phyloP scores from a whole-genome alignment of 2,329 filamentous ascomycete species.

The Amesomyces nigricolor region DNA sequence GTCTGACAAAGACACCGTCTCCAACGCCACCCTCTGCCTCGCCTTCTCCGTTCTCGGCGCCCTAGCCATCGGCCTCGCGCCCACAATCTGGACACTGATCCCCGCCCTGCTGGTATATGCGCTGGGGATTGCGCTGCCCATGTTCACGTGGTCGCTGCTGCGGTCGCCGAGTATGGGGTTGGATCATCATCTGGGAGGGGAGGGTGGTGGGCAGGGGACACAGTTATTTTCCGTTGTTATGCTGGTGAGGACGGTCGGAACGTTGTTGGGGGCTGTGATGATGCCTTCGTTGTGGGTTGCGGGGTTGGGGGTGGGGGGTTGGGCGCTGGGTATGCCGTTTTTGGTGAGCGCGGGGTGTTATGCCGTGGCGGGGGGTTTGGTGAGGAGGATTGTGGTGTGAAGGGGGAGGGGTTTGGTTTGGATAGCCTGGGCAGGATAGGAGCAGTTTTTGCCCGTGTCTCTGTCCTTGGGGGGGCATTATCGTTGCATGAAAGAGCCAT shows the following conservation, averaged over 20 bases:
- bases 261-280: conserved; percentile 41
- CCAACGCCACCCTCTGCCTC: conserved; percentile 35
- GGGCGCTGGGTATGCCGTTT: conserved; percentile 36
- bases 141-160: conserved; percentile 45
- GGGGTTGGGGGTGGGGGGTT: conserved; percentile 37
- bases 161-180: conserved; percentile 37
- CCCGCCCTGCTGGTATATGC: conserved; percentile 43
- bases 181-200: conserved; percentile 19
- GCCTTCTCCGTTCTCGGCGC: conserved; percentile 39
- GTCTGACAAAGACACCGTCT: conserved; percentile 30
- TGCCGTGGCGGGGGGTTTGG: conserved; percentile 27
- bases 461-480: too few relatives aligned
- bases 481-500: too few relatives aligned
- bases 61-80: conserved; percentile 37
- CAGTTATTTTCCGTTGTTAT: conserved; percentile 48
- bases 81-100: conserved; percentile 37
- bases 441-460: too few relatives aligned
- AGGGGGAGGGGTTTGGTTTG: not conserved
- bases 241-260: conserved; percentile 44
- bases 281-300: conserved; percentile 44
- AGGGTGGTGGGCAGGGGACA: conserved; percentile 27
- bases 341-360: conserved; percentile 38
- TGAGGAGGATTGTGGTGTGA: conserved; percentile 18
- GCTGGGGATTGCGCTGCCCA: conserved; percentile 43
- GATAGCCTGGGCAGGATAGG: not conserved